These are phyloP conservation scores for Cercospora zeina DNA, from an alignment of 2,329 filamentous ascomycete genomes.

Conservation along the genomic window DNA sequence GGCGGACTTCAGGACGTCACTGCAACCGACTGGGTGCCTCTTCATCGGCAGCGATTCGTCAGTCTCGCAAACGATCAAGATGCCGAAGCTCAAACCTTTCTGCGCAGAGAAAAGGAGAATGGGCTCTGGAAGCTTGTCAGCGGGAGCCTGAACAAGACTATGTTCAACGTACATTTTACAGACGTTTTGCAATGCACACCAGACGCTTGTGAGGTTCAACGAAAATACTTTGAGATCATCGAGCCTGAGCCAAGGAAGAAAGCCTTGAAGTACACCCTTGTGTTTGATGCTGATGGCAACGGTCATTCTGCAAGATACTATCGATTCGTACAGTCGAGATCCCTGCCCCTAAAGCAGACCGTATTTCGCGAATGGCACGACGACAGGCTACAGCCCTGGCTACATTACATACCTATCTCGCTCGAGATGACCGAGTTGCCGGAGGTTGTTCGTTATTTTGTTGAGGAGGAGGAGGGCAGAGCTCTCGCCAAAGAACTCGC, in stretches of 20 bases:
- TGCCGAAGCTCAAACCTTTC: constrained; percentile 10
- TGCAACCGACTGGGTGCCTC: constrained; percentile 44
- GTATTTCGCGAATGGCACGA: constrained; percentile 82
- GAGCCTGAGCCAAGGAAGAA: constrained; percentile 10
- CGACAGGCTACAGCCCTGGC: constrained; percentile 67
- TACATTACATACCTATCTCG: constrained; percentile 79
- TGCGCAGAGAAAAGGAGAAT: not conserved
- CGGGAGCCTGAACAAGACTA: constrained; percentile 25
- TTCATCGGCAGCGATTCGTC: constrained; percentile 52
- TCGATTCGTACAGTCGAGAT: constrained; percentile 66
- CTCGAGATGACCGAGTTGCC: constrained; percentile 71
- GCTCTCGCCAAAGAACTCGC: constrained; percentile 19
- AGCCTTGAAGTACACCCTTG: constrained; percentile 19
- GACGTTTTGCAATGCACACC: constrained; percentile 50
- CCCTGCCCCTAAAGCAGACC: constrained; percentile 73
- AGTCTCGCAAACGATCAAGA: constrained; percentile 40
- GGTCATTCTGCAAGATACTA: constrained; percentile 45
- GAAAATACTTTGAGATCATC: constrained; percentile 25
- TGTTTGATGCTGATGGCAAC: constrained; percentile 71
- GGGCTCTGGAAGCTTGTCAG: constrained; percentile 15
- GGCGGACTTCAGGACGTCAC: constrained; percentile 46
- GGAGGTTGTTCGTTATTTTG: constrained; percentile 64
- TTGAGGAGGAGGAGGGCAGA: constrained; percentile 39
- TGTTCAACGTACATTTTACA: constrained; percentile 51
- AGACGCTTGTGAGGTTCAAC: constrained; percentile 38